Percentiles rank a stretch among this genome's conserved stretches.
Conservation (phyloP, 495 filamentous ascomycete species). For the Penicillium chermesinum region DNA sequence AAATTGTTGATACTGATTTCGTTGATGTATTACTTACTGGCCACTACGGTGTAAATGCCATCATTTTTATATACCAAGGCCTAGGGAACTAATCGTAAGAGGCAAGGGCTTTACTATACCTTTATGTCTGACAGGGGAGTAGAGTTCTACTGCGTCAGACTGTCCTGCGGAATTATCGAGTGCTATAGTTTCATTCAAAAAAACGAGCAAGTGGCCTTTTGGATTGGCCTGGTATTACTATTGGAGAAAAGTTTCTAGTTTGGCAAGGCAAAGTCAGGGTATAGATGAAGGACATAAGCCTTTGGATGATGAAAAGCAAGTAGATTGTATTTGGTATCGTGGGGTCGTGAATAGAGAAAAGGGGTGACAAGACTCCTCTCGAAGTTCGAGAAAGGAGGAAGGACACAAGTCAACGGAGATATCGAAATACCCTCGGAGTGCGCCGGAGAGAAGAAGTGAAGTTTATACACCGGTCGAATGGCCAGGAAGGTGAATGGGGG, state of each 20-base stretch:
- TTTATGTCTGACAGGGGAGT: no score
- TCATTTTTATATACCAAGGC: no score
- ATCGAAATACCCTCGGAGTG: neutral
- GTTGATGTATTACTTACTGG: neutral
- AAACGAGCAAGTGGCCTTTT: neutral
- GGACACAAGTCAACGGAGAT: neutral
- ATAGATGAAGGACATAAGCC: constrained; percentile 10
- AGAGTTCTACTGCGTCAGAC: no score
- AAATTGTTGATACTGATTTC: neutral
- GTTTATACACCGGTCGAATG: neutral
- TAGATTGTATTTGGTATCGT: constrained; percentile 18
- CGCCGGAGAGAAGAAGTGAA: neutral
- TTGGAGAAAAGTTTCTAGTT: neutral
- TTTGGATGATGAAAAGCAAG: constrained; percentile 1
- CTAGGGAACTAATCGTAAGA: no score
- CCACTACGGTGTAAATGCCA: neutral
- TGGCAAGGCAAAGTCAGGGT: constrained; percentile 8
- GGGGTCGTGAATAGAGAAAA: constrained; percentile 10
- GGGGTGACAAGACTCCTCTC: neutral
- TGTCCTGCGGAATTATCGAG: no score
- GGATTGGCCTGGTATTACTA: no score
- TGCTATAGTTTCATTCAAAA: neutral
- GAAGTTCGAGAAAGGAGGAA: neutral
- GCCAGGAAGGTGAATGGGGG: neutral
- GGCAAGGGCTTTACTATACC: no score